Base-by-base conservation (phyloP, 2,329 filamentous ascomycete species). In the Colletotrichum noveboracense region DNA sequence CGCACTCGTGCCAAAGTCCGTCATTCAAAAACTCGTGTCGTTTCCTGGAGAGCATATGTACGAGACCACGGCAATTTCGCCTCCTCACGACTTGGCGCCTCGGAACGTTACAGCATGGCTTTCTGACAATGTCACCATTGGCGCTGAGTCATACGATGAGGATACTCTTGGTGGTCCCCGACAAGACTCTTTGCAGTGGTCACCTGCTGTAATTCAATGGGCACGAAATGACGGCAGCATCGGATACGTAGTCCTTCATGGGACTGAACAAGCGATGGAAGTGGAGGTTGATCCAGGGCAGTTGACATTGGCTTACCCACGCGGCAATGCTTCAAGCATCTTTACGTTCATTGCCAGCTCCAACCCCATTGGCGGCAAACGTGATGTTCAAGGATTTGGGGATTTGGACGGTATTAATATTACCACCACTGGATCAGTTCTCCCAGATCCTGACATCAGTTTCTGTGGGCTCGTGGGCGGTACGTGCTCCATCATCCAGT, bases 91-190 rank as follows among this genome's bases (percentile, higher is more conserved):
- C 78, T 84, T 84, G 1, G 86, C 86, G n/a, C 86, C 88, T 0
- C 87, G 91, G 9, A 92, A 93, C 77, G 89, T 92, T 71, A 89
- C 89, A 0, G 86, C 89, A 5, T 93, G 90, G 89, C 78, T 93
- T 0, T 88, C 88, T 0, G 80, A 86, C 5, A 87, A 89, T n/a
- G 82, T 93, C 6, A 91, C 88, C 14, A 92, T 93, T 73, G 91
- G 91, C 36, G 90, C 89, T 0, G 88, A 91, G 79, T 89, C 89
- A 0, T 91, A 91, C 77, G 86, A 88, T 12, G 87, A 92, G 80
- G 88, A 86, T 43, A 86, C 87, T 1, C 80, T 92, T 3, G 91
- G 91, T 13, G 91, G 91, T 0, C 88, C 89, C 12, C 85, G 86
- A 1, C 85, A 86, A 67, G 89, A 89, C 43, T 86, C 86, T 3